Evolutionary conservation across 2,329 filamentous ascomycete species (phyloP).

Genomic region (Ceratocystis cubensis): DNA sequence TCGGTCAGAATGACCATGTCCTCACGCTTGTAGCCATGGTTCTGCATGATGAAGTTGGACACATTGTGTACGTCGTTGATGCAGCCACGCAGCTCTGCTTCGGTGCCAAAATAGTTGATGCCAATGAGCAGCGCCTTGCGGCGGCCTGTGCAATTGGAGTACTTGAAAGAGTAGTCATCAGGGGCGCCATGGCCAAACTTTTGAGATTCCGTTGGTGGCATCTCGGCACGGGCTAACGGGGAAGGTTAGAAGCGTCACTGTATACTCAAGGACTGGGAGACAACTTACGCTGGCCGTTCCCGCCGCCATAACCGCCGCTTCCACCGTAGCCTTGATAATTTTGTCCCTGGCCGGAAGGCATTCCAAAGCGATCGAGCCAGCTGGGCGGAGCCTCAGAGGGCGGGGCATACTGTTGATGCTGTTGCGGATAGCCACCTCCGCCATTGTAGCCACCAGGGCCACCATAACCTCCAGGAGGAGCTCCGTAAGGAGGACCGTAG

Average conservation of each 20-base stretch:
- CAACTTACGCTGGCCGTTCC: slow-evolving; percentile 7
- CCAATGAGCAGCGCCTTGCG: slow-evolving; percentile 65
- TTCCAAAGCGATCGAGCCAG: slow-evolving; percentile 23
- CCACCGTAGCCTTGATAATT: slow-evolving; percentile 4
- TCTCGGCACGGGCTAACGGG: slow-evolving; percentile 19
- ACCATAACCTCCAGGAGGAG: slow-evolving; percentile 23
- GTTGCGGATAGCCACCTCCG: slow-evolving; percentile 26
- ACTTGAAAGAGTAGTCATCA: slow-evolving; percentile 57
- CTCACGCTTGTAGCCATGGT: slow-evolving; percentile 59
- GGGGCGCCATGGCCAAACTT: slow-evolving; percentile 57
- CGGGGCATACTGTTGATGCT: slow-evolving; percentile 23
- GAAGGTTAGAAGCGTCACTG: neutral
- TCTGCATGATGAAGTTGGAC: slow-evolving; percentile 54
- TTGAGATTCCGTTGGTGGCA: slow-evolving; percentile 40
- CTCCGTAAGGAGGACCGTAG: slow-evolving; percentile 20
- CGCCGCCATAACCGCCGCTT: neutral
- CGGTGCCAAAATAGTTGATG: slow-evolving; percentile 68
- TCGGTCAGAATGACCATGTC: slow-evolving; percentile 72
- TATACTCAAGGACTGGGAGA: no score
- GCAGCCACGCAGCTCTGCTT: slow-evolving; percentile 60
- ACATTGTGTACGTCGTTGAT: slow-evolving; percentile 75
- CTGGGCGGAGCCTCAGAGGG: slow-evolving; percentile 22
- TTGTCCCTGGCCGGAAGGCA: slow-evolving; percentile 15
- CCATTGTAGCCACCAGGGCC: slow-evolving; percentile 24
- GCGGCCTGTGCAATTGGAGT: slow-evolving; percentile 60